Evolutionary conservation across 2,329 filamentous ascomycete species (phyloP).

Genomic region (Fusarium poae): DNA sequence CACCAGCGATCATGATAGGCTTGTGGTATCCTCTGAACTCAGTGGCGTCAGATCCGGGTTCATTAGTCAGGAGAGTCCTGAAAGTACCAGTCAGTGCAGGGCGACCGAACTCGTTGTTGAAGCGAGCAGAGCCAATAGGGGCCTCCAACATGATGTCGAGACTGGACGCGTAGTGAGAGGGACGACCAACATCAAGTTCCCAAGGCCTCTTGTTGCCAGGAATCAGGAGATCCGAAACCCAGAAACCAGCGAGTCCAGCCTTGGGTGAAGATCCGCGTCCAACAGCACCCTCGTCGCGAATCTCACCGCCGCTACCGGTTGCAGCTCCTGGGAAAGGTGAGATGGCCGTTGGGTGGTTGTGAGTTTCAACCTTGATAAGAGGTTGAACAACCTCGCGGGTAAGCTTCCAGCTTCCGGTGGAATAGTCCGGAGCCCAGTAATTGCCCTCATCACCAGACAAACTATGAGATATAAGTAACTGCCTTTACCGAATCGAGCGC

Average conservation of each 20-base stretch:
- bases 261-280: slow-evolving; percentile 94
- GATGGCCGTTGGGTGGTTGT: slow-evolving; percentile 97
- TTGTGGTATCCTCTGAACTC: slow-evolving; percentile 96
- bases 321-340: slow-evolving; percentile 93
- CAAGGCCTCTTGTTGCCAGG: slow-evolving; percentile 86
- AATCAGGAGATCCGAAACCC: slow-evolving; percentile 93
- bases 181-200: slow-evolving; percentile 92
- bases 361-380: slow-evolving; percentile 95
- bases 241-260: slow-evolving; percentile 91
- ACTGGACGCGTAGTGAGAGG: slow-evolving; percentile 91
- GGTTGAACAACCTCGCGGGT: slow-evolving; percentile 89
- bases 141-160: slow-evolving; percentile 98
- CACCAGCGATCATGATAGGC: slow-evolving; percentile 98
- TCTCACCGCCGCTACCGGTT: slow-evolving; percentile 95
- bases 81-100: slow-evolving; percentile 92
- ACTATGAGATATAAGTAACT: slow-evolving; percentile 27
- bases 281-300: slow-evolving; percentile 94
- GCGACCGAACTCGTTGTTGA: slow-evolving; percentile 98
- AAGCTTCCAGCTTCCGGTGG: slow-evolving; percentile 88
- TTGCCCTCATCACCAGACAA: slow-evolving; percentile 57
- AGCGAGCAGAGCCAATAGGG: slow-evolving; percentile 92
- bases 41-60: slow-evolving; percentile 61
- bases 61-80: slow-evolving; percentile 81
- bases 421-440: slow-evolving; percentile 88
- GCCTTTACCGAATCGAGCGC: background rate